Evolutionary conservation across 2,329 filamentous ascomycete species (phyloP).

Genomic region (Arthroderma sp.): DNA sequence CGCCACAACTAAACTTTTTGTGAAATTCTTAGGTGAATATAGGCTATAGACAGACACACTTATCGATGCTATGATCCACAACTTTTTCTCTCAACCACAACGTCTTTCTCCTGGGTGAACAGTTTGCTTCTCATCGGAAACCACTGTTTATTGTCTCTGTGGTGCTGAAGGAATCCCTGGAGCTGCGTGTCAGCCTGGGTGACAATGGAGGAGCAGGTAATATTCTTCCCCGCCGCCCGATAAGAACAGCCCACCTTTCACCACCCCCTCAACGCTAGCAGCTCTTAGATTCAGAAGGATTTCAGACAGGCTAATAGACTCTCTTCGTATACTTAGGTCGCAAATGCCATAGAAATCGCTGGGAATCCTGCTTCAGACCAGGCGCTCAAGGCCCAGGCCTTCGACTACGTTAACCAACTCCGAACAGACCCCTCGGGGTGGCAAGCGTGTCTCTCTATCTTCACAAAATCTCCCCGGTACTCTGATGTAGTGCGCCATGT

Average conservation of each 20-base stretch:
- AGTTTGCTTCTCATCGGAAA: too few relatives aligned
- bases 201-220: constrained; percentile 34
- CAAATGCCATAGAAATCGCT: constrained; percentile 90
- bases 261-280: constrained; percentile 8
- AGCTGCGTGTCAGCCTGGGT: constrained; percentile 14
- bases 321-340: constrained; percentile 46
- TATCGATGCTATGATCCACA: too few relatives aligned
- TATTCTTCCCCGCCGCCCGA: constrained; percentile 2
- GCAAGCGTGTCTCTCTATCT: constrained; percentile 78
- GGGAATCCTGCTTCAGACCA: constrained; percentile 68
- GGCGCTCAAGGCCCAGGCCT: constrained; percentile 63
- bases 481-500: constrained; percentile 80
- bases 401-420: constrained; percentile 52
- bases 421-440: constrained; percentile 72
- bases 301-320: constrained; percentile 14
- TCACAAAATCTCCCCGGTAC: constrained; percentile 61
- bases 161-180: background rate
- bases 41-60: too few relatives aligned
- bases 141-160: too few relatives aligned
- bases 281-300: background rate
- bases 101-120: too few relatives aligned
- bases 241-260: background rate
- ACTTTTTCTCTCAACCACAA: too few relatives aligned
- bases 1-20: too few relatives aligned
- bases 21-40: too few relatives aligned